Base-by-base conservation (phyloP, 2,329 filamentous ascomycete species). In the Zasmidium angulare region DNA sequence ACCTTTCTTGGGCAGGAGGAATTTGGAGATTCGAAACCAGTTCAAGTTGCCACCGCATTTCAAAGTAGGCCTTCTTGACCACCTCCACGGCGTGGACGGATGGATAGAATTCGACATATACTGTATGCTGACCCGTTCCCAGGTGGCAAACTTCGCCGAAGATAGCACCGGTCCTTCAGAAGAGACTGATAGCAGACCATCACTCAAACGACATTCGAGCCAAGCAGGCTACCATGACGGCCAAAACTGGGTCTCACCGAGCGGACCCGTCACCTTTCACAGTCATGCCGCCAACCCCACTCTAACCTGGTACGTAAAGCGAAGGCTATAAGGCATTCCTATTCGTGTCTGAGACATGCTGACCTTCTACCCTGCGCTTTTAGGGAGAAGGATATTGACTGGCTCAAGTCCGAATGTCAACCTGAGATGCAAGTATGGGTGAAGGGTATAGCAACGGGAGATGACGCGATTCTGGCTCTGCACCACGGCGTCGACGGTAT, bases 11-110 rank as follows among this genome's bases (percentile, higher is more conserved):
- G 84, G 83, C 0, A 75, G 79, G 12, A 75, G 84, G 1, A 74
- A 84, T 19, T 79, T 83, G 36, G 82, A 86, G 64, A 79, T 81
- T 52, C 76, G 82, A 10, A 84, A 85, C 60, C 75, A 79, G 47
- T 86, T 84, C 68, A 73, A 71, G 51, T 62, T 74, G 14, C 73
- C 71, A 12, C 65, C 68, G 17, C 72, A 74, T 50, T 69, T 73
- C 59, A 71, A 71, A 55, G 36, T 43, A 19, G 26, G 26, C 26
- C 11, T 29, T 43, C 36, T 43, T 17, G n/a, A 19, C 3, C 36
- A 43, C n/a, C 14, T 10, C 12, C 7, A 17, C n/a, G n/a, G n/a
- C n/a, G n/a, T n/a, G n/a, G n/a, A n/a, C n/a, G n/a, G n/a, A n/a
- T n/a, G n/a, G n/a, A n/a, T n/a, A n/a, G n/a, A 43, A 14, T 17